A percentile compares a stretch with the other conserved stretches of the same genome.
phyloP scores from a whole-genome alignment of 140 eudicot species.

The Erigeron philadelphicus region DNA sequence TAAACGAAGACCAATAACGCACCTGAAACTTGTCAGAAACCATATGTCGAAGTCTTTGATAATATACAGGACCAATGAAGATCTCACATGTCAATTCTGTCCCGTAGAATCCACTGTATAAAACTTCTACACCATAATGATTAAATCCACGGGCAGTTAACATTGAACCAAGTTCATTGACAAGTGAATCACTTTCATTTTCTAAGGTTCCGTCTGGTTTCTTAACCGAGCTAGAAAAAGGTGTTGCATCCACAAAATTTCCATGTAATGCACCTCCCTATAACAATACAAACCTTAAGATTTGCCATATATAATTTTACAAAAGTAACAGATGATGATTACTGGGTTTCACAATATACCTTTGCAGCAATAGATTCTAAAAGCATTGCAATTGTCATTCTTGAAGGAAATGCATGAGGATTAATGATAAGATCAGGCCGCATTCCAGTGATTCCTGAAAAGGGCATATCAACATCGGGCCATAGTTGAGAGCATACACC shows the following conservation, averaged over 20 bases:
- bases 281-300: background rate
- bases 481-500: conserved; percentile 97
- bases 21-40: conserved; percentile 98
- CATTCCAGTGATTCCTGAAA: conserved; percentile 82
- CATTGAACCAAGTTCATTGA: conserved; percentile 81
- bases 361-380: conserved; percentile 96
- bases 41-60: conserved; percentile 94
- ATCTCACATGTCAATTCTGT: conserved; percentile 77
- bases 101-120: conserved; percentile 91
- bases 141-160: conserved; percentile 62
- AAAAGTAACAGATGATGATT: background rate
- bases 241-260: conserved; percentile 73
- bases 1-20: background rate
- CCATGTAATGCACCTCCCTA: conserved; percentile 87
- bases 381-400: conserved; percentile 99
- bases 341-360: conserved; percentile 35
- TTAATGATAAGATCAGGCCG: conserved; percentile 94
- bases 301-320: background rate
- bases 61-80: conserved; percentile 94
- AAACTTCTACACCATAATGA: conserved; percentile 59
- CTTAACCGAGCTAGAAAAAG: conserved; percentile 54
- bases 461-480: conserved; percentile 93
- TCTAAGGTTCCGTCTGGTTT: conserved; percentile 31
- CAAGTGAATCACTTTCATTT: conserved; percentile 54
- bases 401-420: conserved; percentile 97